Evolutionary conservation across 2,329 filamentous ascomycete genomes (phyloP), one percentile per base, ranked within the genome.

Genomic region (Aspergillus fumigatus): DNA sequence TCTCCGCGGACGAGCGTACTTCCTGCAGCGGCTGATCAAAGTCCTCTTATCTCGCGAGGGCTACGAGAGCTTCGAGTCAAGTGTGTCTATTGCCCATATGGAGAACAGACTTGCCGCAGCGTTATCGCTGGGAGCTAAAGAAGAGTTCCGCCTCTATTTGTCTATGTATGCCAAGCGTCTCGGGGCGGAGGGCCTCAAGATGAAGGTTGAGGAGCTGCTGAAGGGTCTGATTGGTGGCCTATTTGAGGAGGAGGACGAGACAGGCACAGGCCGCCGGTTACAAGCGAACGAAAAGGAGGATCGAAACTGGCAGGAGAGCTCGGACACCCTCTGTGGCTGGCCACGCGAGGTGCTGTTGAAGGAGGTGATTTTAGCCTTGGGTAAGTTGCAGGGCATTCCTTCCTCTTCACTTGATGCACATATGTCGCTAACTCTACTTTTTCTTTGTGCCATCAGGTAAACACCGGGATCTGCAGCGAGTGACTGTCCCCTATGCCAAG

Each of bases 121-220:
- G 0, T 77, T 95, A 69, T 88, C 90, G 58, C 79, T 99, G 0
- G 90, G 88, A 3, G 88, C 94, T 0, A 88, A 86, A 65, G 92
- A 97, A 57, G 94, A 99, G 71, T 99, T 97, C 76, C 86, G 91
- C 56, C 80, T 96, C 1, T 97, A 97, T 68, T 79, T 99, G n/a
- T 88, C 92, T 68, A 97, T 97, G 92, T 99, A 99, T 68, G 93
- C 92, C 3, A 97, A 97, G 77, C 87, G 94, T 0, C 84, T 99
- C 5, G 94, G 94, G 1, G 91, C 92, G 0, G 95, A 99, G 73
- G 92, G 92, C 0, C 78, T 93, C 52, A 86, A 88, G 64, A 82
- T 85, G 55, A 99, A 99, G 76, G 92, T 97, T 2, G 93, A 97
- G 71, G 95, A 99, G 77, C 79, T 99, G 9, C 79, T 97, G 27